These are phyloP conservation scores for Sphagnum tenellum DNA, from an alignment of 225 moss, liverwort and hornwort species.

Conservation along the genomic window DNA sequence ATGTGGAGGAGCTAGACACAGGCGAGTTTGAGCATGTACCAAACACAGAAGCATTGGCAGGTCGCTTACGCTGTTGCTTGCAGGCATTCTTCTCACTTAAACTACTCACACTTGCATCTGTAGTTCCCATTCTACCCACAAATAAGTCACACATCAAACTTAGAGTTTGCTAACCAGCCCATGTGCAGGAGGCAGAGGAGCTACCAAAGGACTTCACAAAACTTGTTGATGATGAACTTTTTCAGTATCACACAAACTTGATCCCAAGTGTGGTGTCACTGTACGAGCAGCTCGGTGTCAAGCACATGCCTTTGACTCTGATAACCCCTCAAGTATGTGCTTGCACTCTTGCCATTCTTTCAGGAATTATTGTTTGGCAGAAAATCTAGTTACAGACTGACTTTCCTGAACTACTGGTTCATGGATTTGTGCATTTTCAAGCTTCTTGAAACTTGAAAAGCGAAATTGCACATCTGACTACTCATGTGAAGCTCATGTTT, in stretches of 20 bases:
- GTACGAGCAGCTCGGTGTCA: conserved; percentile 60
- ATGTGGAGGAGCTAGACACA: conserved; percentile 43
- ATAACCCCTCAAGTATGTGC: conserved; percentile 54
- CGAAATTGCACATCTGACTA: not conserved
- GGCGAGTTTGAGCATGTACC: conserved; percentile 53
- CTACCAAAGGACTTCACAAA: conserved; percentile 80
- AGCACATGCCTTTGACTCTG: conserved; percentile 61
- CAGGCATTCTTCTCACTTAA: conserved; percentile 22
- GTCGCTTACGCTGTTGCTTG: conserved; percentile 51
- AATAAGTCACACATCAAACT: not conserved
- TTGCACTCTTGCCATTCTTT: no score
- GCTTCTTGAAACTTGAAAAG: no score
- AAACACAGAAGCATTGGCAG: conserved; percentile 56
- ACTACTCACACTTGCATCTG: no score
- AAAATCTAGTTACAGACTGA: no score
- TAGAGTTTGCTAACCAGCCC: not conserved
- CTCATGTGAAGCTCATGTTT: conserved; percentile 3
- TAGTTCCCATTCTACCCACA: not conserved
- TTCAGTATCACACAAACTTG: conserved; percentile 65
- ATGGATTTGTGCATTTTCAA: no score
- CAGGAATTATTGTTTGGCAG: no score
- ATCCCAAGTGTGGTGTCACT: conserved; percentile 54
- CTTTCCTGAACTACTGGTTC: no score
- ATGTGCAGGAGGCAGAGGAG: conserved; percentile 61
- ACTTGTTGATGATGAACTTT: conserved; percentile 67